Percentiles rank a stretch among this genome's conserved stretches.
Conservation (phyloP, 345 rosid genomes). For the Alliaria petiolata region DNA sequence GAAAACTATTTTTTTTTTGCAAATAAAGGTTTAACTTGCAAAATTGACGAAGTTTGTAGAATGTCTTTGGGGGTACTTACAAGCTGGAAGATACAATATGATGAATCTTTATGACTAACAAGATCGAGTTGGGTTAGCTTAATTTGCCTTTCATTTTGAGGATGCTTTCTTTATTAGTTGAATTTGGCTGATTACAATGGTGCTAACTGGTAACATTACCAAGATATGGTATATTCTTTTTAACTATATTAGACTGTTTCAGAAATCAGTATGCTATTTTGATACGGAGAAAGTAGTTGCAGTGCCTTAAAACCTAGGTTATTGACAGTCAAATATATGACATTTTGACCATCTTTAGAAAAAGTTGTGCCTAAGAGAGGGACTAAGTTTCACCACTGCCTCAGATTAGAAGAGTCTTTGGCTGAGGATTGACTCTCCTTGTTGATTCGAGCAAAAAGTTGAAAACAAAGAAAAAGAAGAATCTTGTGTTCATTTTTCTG, state of each 20-base stretch:
- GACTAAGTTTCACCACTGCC: neutral
- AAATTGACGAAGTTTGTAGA: conserved; percentile 4
- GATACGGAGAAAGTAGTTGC: neutral
- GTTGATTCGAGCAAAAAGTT: neutral
- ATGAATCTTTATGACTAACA: neutral
- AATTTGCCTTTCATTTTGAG: neutral
- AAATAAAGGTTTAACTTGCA: neutral
- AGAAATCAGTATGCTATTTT: neutral
- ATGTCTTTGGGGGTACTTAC: neutral
- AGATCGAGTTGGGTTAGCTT: neutral
- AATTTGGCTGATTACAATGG: neutral
- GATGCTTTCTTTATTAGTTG: neutral
- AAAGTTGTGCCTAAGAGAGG: neutral
- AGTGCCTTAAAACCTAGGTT: neutral
- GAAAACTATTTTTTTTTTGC: neutral
- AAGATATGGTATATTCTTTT: neutral
- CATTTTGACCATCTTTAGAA: neutral
- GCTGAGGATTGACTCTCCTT: neutral
- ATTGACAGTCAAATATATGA: neutral
- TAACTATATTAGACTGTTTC: neutral
- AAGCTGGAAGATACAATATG: neutral
- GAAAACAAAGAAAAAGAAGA: neutral
- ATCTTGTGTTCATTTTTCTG: neutral
- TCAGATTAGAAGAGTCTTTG: neutral
- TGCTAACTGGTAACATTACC: neutral